A percentile compares a stretch with the other conserved stretches of the same genome.
Conservation (phyloP, 495 filamentous ascomycete species). For the Amniculicola lignicola region DNA sequence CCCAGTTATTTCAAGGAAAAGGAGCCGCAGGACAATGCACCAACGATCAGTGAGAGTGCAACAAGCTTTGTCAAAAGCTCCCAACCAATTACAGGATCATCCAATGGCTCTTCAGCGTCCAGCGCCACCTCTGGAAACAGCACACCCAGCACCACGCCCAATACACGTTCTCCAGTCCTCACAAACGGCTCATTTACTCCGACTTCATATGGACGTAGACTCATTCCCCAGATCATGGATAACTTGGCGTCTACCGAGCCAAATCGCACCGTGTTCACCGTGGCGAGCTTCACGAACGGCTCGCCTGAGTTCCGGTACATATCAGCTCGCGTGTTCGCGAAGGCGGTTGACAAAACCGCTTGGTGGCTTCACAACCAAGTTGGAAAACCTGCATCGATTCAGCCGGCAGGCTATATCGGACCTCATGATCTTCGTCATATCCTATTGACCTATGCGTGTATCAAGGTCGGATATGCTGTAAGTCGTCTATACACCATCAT, state of each 20-base stretch:
- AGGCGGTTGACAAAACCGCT: constrained; percentile 34
- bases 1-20: constrained; percentile 45
- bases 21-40: too few relatives aligned
- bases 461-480: neutral
- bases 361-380: constrained; percentile 25
- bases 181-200: too few relatives aligned
- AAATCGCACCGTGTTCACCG: constrained; percentile 29
- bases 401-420: neutral
- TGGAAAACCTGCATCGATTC: neutral
- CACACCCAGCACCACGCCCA: too few relatives aligned
- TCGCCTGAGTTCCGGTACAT: constrained; percentile 18
- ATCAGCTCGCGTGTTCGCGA: constrained; percentile 30
- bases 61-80: too few relatives aligned
- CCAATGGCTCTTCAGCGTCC: too few relatives aligned
- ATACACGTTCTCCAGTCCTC: too few relatives aligned
- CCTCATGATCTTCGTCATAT: constrained; percentile 4
- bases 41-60: too few relatives aligned
- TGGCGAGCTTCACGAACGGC: constrained; percentile 9
- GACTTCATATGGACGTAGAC: too few relatives aligned
- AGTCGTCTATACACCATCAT: neutral
- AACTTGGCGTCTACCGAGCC: constrained; percentile 28
- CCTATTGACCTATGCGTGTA: neutral
- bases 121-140: too few relatives aligned
- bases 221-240: constrained; percentile 37
- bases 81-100: too few relatives aligned